Evolutionary conservation across 2,329 filamentous ascomycete genomes (phyloP).

Genomic region (Verruconis gallopava): DNA sequence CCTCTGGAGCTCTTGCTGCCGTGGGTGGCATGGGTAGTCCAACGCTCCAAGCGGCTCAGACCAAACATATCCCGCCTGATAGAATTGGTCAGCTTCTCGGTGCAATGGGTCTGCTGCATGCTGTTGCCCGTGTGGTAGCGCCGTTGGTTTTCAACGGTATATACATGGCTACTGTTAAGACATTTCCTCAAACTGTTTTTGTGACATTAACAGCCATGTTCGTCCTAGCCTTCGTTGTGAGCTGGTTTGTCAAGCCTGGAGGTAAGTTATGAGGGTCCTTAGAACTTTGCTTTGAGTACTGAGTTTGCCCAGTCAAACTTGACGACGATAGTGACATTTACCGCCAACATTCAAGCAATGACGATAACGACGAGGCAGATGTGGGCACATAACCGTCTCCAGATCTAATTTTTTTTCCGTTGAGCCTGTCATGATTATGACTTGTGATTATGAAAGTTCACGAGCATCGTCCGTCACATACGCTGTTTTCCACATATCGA

Average conservation of each 20-base stretch:
- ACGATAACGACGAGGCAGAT: background rate
- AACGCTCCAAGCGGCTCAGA: slow-evolving; percentile 70
- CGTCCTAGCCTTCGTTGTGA: slow-evolving; percentile 48
- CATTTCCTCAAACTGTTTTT: slow-evolving; percentile 72
- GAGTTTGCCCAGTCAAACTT: background rate
- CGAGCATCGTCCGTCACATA: too few relatives aligned
- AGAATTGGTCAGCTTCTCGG: slow-evolving; percentile 79
- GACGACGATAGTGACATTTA: background rate
- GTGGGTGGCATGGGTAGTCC: slow-evolving; percentile 77
- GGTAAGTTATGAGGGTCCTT: too few relatives aligned
- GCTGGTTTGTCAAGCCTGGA: slow-evolving; percentile 59
- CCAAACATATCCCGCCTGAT: slow-evolving; percentile 79
- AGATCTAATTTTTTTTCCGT: too few relatives aligned
- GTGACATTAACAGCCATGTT: slow-evolving; percentile 59
- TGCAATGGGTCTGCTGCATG: slow-evolving; percentile 74
- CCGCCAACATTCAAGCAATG: background rate
- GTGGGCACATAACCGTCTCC: background rate
- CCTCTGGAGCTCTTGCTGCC: slow-evolving; percentile 59
- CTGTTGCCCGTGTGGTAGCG: slow-evolving; percentile 62
- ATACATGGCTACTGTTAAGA: slow-evolving; percentile 68
- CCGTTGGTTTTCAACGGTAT: slow-evolving; percentile 77
- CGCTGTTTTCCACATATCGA: too few relatives aligned
- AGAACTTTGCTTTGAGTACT: too few relatives aligned
- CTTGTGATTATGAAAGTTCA: too few relatives aligned
- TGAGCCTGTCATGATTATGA: too few relatives aligned